Conservation (phyloP, 371 early-diverging fungal species). For the Cokeromyces recurvatus region DNA sequence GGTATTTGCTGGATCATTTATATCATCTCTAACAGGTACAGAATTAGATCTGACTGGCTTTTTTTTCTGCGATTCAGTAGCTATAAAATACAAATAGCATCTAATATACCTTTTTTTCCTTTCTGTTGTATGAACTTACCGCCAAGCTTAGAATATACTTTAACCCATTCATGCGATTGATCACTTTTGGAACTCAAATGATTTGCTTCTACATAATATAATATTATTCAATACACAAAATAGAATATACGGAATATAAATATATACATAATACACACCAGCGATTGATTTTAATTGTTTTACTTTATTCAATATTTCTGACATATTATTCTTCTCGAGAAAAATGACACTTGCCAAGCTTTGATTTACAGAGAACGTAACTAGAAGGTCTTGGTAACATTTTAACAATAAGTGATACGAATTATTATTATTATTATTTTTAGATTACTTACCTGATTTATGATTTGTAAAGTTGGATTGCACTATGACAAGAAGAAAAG, state of each 20-base stretch:
- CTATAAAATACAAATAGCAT: too few species aligned
- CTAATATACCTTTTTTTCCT: too few species aligned
- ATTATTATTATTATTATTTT: slow-evolving; percentile 1
- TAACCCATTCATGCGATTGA: slow-evolving; percentile 22
- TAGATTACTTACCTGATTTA: slow-evolving; percentile 3
- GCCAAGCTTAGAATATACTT: slow-evolving; percentile 16
- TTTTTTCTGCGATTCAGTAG: neutral
- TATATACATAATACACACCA: too few species aligned
- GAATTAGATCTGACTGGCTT: slow-evolving; percentile 14
- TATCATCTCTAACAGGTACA: slow-evolving; percentile 11
- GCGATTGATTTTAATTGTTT: slow-evolving; percentile 8
- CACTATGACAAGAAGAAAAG: too few species aligned
- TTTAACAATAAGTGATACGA: neutral
- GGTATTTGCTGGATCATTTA: slow-evolving; percentile 6
- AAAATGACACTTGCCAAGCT: slow-evolving; percentile 20
- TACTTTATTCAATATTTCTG: slow-evolving; percentile 16
- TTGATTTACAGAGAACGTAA: slow-evolving; percentile 18
- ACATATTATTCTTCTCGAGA: slow-evolving; percentile 25
- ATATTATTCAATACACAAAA: too few species aligned
- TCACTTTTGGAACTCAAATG: slow-evolving; percentile 2
- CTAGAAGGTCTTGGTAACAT: slow-evolving; percentile 14
- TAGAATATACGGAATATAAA: too few species aligned
- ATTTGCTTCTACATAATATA: neutral
- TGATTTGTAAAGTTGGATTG: too few species aligned
- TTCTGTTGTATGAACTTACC: slow-evolving; percentile 4